Conservation (phyloP, 345 rosid genomes). For the Corchorus capsularis region DNA sequence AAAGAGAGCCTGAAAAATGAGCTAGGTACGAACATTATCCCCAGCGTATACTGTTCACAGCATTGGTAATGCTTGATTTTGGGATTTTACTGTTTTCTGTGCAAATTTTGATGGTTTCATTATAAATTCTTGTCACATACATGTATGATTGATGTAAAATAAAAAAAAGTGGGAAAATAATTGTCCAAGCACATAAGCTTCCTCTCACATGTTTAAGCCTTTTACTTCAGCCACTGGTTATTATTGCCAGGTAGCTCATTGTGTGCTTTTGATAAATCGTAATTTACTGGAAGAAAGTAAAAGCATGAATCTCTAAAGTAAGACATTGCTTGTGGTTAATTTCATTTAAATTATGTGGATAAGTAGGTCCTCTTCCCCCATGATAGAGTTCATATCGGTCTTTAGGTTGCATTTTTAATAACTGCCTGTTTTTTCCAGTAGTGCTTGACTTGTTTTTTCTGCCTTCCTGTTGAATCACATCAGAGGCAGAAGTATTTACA, state of each 20-base stretch:
- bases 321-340: neutral
- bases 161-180: neutral
- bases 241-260: neutral
- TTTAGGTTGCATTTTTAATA: no score
- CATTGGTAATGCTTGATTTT: slow-evolving; percentile 21
- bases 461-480: no score
- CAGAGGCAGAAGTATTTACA: no score
- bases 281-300: neutral
- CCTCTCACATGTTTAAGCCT: slow-evolving; percentile 2
- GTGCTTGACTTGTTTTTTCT: no score
- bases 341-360: slow-evolving; percentile 6
- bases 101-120: neutral
- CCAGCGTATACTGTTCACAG: slow-evolving; percentile 3
- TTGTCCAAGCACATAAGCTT: slow-evolving; percentile 3
- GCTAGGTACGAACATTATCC: slow-evolving; percentile 33
- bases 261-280: neutral
- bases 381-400: no score
- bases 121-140: neutral
- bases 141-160: neutral
- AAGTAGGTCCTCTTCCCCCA: neutral
- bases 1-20: slow-evolving; percentile 66
- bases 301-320: neutral
- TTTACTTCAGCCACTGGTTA: neutral
- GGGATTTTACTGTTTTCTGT: neutral
- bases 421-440: no score